A percentile compares a stretch with the other conserved stretches of the same genome.
Conservation (phyloP, 192 early-diverging fungal species). For the Glomus cerebriforme region DNA sequence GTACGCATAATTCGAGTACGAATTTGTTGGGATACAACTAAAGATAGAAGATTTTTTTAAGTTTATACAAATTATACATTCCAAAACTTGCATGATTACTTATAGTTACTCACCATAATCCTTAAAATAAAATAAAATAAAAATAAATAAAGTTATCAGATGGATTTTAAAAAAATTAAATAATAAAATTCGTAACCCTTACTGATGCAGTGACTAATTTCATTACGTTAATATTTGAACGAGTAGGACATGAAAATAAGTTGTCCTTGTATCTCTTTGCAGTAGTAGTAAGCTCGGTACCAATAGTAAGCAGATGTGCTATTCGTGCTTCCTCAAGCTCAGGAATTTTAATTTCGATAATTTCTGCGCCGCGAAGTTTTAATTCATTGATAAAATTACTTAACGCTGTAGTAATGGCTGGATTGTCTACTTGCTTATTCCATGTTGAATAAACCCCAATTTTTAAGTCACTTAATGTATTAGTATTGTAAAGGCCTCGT, state of each 20-base stretch:
- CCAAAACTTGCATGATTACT: background rate
- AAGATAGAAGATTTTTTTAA: slow-evolving; percentile 15
- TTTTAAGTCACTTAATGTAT: slow-evolving; percentile 49
- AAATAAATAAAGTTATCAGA: slow-evolving; percentile 49
- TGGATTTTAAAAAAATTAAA: slow-evolving; percentile 22
- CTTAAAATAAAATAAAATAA: slow-evolving; percentile 37
- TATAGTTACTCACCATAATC: slow-evolving; percentile 23
- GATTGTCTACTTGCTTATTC: slow-evolving; percentile 47
- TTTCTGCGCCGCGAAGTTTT: slow-evolving; percentile 54
- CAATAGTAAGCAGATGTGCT: slow-evolving; percentile 69
- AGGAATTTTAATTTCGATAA: slow-evolving; percentile 65
- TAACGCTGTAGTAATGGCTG: slow-evolving; percentile 35
- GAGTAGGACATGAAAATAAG: slow-evolving; percentile 21
- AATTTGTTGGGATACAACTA: slow-evolving; percentile 53
- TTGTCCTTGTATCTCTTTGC: background rate
- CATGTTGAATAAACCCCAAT: slow-evolving; percentile 61
- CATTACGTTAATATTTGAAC: background rate
- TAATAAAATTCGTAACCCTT: background rate
- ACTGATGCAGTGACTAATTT: background rate
- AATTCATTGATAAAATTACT: slow-evolving; percentile 40
- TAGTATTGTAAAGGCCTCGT: slow-evolving; percentile 26
- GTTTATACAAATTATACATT: too few species aligned
- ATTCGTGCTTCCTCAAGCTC: slow-evolving; percentile 56
- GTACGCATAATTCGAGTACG: slow-evolving; percentile 58
- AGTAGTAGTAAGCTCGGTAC: slow-evolving; percentile 51